Evolutionary conservation across 2,329 filamentous ascomycete genomes (phyloP).

Genomic region (Pyrenophora graminea): DNA sequence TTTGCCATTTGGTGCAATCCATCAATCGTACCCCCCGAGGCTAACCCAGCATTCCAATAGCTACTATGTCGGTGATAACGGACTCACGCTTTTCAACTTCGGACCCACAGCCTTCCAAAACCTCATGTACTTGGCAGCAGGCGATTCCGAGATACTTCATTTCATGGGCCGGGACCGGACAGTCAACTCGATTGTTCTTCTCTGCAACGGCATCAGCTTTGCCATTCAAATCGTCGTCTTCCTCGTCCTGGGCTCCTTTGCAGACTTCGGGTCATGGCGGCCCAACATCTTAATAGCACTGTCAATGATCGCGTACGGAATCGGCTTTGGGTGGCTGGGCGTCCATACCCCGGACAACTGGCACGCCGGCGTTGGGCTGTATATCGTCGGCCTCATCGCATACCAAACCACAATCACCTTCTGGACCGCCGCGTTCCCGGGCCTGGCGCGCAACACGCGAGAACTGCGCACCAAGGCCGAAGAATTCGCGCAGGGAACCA

Average conservation of each 20-base stretch:
- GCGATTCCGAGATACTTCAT: conserved; percentile 55
- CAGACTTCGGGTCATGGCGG: conserved; percentile 67
- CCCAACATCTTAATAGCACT: conserved; percentile 64
- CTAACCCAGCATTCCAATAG: conserved; percentile 30
- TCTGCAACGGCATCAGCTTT: conserved; percentile 70
- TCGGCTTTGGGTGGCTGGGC: conserved; percentile 69
- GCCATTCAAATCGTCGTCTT: conserved; percentile 66
- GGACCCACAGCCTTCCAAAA: conserved; percentile 59
- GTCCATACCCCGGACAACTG: conserved; percentile 65
- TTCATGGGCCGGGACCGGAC: conserved; percentile 58
- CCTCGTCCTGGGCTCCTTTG: conserved; percentile 57
- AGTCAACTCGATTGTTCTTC: conserved; percentile 57
- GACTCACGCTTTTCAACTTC: conserved; percentile 62
- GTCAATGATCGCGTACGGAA: conserved; percentile 55
- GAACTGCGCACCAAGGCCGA: conserved; percentile 59
- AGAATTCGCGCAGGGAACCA: conserved; percentile 52
- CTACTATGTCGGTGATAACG: conserved; percentile 71
- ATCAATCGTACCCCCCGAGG: background rate
- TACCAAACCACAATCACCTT: conserved; percentile 71
- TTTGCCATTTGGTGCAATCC: background rate
- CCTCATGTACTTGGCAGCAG: conserved; percentile 64
- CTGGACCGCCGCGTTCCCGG: conserved; percentile 67
- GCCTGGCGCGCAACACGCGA: conserved; percentile 59
- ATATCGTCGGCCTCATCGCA: conserved; percentile 68
- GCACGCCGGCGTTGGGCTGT: conserved; percentile 64